Percentiles rank a stretch among this genome's conserved stretches.
Evolutionary conservation across 495 filamentous ascomycete species (phyloP).

Genomic region (Thozetella sp.): DNA sequence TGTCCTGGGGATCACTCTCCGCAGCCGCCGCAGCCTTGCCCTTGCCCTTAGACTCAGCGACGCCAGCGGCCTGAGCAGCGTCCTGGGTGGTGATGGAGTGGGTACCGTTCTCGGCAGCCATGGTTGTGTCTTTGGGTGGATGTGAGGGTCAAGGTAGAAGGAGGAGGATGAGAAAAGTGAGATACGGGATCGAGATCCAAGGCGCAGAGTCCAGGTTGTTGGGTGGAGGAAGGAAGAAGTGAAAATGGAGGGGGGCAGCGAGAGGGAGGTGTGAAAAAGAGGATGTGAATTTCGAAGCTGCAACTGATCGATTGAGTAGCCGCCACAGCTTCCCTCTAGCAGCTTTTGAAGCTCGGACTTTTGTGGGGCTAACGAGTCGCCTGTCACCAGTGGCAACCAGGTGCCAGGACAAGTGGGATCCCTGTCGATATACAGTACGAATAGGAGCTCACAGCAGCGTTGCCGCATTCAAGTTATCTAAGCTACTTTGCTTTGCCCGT

Average conservation of each 20-base stretch:
- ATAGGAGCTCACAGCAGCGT: not conserved
- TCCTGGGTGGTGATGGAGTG: conserved; percentile 30
- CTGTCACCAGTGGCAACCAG: conserved; percentile 28
- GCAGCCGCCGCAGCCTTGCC: conserved; percentile 64
- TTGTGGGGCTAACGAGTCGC: conserved; percentile 16
- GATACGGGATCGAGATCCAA: conserved; percentile 3
- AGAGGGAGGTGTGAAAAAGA: conserved; percentile 16
- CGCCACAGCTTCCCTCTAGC: conserved; percentile 4
- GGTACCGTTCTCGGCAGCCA: conserved; percentile 40
- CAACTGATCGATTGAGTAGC: conserved; percentile 3
- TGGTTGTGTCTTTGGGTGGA: conserved; percentile 19
- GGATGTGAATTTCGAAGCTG: not conserved
- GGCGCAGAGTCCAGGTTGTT: not conserved
- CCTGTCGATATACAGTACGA: not conserved
- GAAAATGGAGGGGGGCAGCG: conserved; percentile 10
- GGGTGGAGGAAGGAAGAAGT: conserved; percentile 6
- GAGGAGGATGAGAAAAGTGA: conserved; percentile 6
- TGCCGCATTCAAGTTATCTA: too few species aligned
- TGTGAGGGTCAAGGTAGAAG: not conserved
- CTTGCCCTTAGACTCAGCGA: conserved; percentile 40
- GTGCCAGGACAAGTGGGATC: conserved; percentile 11
- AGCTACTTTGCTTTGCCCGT: too few species aligned
- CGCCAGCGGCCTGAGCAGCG: conserved; percentile 21
- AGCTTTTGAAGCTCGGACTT: conserved; percentile 8
- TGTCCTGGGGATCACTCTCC: conserved; percentile 50